Evolutionary conservation across 768 basidiomycete species (phyloP).

Genomic region (Clathrus columnatus): DNA sequence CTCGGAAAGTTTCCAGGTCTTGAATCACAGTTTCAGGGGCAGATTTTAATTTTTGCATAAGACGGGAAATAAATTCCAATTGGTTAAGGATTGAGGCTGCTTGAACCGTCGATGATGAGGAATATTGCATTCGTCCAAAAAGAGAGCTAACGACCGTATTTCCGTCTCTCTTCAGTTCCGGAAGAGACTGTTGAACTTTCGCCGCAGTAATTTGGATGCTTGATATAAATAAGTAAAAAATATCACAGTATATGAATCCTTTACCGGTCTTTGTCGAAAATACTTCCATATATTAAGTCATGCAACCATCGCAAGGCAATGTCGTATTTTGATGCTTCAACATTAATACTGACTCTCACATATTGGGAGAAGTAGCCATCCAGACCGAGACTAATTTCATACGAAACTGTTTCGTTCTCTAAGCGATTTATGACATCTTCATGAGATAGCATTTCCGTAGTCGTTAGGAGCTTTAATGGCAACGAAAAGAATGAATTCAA

Average conservation of each 20-base stretch:
- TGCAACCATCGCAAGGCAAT: slow-evolving; percentile 78
- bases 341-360: slow-evolving; percentile 71
- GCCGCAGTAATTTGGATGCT: slow-evolving; percentile 80
- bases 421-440: slow-evolving; percentile 89
- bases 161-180: slow-evolving; percentile 87
- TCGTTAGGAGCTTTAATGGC: slow-evolving; percentile 58
- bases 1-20: slow-evolving; percentile 68
- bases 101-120: slow-evolving; percentile 60
- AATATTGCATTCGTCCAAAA: slow-evolving; percentile 56
- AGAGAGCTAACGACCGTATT: slow-evolving; percentile 68
- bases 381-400: slow-evolving; percentile 63
- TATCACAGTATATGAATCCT: slow-evolving; percentile 13
- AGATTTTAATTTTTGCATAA: slow-evolving; percentile 63
- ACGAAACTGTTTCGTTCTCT: slow-evolving; percentile 85
- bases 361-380: slow-evolving; percentile 63
- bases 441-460: slow-evolving; percentile 64
- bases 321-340: slow-evolving; percentile 73
- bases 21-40: slow-evolving; percentile 62
- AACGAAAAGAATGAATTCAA: slow-evolving; percentile 82
- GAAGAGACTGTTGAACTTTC: slow-evolving; percentile 83
- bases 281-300: slow-evolving; percentile 65
- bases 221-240: slow-evolving; percentile 9
- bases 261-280: slow-evolving; percentile 75
- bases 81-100: slow-evolving; percentile 62
- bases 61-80: slow-evolving; percentile 68